Evolutionary conservation across 2,329 filamentous ascomycete genomes (phyloP), one percentile per base, ranked within the genome.

Genomic region (Huntiella bhutanensis): DNA sequence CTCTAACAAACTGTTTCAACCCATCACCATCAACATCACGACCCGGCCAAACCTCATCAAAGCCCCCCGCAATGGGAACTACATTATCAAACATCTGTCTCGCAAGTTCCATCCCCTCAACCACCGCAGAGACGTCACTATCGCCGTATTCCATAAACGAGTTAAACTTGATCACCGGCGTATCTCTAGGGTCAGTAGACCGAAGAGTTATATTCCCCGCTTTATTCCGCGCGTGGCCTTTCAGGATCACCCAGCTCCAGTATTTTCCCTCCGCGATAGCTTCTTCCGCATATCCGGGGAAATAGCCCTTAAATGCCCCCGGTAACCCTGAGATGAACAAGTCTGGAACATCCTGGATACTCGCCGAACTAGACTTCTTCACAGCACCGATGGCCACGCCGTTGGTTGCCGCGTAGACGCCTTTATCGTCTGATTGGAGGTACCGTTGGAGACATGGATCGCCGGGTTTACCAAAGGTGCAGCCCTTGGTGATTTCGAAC

Each of bases 141-240:
- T 66, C 65, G 5, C 65, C 63, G 2, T 70, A 66, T 28, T 65
- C 55, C 10, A 60, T 62, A 63, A 64, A 76, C 54, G 67, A 71
- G 53, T 70, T 71, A 61, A 77, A 76, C 55, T 69, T 66, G 55
- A 79, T 77, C 33, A 69, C 58, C 0, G 78, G 78, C 12, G 68
- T 67, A 43, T 80, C 77, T 1, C 69, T 67, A 0, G 77, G 76
- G 54, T 81, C 67, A 0, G 68, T 61, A 0, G 74, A 79, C n/a
- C 62, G 64, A 1, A 83, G 64, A 1, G 61, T 70, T 10, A 83
- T 75, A 0, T 66, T 74, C n/a, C 80, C 79, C 5, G 67, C 66
- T 41, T 67, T 64, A 37, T 82, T 82, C 4, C 62, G 59, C 19
- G 60, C 61, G 38, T 66, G 64, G 0, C 68, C 66, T 56, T 77